Conservation (phyloP, 176 grass and related monocot species). For the Olyra latifolia region DNA sequence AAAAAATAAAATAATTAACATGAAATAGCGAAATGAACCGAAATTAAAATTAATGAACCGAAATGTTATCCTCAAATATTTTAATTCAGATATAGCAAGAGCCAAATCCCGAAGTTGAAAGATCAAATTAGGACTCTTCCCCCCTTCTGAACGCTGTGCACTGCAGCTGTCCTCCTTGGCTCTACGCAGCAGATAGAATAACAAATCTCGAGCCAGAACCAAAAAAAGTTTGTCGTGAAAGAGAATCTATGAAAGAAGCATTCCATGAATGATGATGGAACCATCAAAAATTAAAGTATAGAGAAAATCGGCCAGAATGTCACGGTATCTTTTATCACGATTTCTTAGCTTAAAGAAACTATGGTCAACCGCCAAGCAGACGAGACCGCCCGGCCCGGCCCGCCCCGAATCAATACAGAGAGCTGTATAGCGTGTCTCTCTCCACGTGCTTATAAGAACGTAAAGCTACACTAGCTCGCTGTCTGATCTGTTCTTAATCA, state of each 20-base stretch:
- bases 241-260: conserved; percentile 14
- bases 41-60: background rate
- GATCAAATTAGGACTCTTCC: background rate
- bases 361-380: conserved; percentile 1
- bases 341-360: background rate
- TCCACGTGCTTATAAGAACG: background rate
- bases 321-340: conserved; percentile 10
- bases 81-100: background rate
- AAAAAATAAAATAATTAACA: no score
- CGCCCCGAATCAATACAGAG: background rate
- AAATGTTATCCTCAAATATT: background rate
- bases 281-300: background rate
- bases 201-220: background rate
- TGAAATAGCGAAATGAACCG: background rate
- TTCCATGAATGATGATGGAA: background rate
- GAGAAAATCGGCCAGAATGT: background rate
- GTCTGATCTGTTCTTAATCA: background rate
- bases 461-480: background rate
- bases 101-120: background rate
- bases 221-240: background rate
- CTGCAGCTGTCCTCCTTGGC: background rate
- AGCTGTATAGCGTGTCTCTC: no score
- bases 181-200: background rate
- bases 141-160: background rate
- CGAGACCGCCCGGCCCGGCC: no score